Conservation (phyloP, 768 basidiomycete species). For the Pleurotus pulmonarius region DNA sequence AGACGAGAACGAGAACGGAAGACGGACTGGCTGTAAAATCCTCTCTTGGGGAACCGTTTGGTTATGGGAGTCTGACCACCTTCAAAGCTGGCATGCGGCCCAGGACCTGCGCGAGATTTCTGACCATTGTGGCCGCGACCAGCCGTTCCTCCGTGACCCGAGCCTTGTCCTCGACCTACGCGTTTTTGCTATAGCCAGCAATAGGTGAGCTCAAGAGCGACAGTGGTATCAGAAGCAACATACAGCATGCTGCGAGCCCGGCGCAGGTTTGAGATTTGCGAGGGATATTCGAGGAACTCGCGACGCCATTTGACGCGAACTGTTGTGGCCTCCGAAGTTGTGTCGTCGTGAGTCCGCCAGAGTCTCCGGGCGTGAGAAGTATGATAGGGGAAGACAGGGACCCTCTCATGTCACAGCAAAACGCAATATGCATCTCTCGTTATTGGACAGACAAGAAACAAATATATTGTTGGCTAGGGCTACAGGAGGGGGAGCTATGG, state of each 20-base stretch:
- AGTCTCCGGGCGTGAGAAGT: too few relatives aligned
- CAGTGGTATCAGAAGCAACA: background rate
- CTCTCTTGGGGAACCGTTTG: constrained; percentile 87
- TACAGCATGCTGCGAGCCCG: constrained; percentile 67
- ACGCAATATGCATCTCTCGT: too few relatives aligned
- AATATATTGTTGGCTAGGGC: constrained; percentile 5
- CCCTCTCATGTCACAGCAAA: too few relatives aligned
- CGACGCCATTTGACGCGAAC: background rate
- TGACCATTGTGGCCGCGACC: constrained; percentile 96
- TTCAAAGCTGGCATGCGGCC: constrained; percentile 84
- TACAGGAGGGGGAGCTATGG: constrained; percentile 26
- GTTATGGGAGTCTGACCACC: constrained; percentile 96
- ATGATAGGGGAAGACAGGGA: too few relatives aligned
- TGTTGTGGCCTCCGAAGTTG: too few relatives aligned
- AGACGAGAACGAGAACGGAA: background rate
- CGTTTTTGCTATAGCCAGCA: constrained; percentile 74
- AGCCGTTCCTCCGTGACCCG: constrained; percentile 87
- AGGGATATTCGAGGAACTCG: constrained; percentile 46
- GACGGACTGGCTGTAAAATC: constrained; percentile 89
- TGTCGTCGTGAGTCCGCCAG: too few relatives aligned
- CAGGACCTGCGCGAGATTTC: constrained; percentile 86
- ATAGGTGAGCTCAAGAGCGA: constrained; percentile 1
- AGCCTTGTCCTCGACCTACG: constrained; percentile 90
- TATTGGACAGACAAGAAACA: background rate
- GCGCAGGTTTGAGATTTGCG: constrained; percentile 71